Conservation (phyloP, 208 protist genomes). For the Acanthamoeba divionensis region DNA sequence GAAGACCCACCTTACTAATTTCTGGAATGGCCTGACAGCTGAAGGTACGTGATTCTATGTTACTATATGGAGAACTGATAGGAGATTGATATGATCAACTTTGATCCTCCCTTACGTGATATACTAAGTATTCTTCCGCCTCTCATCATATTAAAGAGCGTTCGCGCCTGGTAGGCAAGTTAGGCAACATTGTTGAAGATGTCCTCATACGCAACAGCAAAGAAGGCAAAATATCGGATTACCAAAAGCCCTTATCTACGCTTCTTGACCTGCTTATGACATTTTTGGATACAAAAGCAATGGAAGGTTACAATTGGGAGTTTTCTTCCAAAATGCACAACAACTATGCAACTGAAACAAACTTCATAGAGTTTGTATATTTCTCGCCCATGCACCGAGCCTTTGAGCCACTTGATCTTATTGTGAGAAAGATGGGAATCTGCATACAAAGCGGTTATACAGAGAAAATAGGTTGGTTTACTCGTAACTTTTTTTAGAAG, state of each 20-base stretch:
- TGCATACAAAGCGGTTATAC: slow-evolving; percentile 38
- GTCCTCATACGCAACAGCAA: slow-evolving; percentile 6
- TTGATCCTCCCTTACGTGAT: too few relatives aligned
- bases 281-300: neutral
- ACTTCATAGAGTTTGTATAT: slow-evolving; percentile 54
- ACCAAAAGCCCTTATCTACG: neutral
- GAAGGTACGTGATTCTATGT: neutral
- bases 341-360: neutral
- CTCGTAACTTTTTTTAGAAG: neutral
- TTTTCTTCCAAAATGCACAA: neutral
- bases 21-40: slow-evolving; percentile 30
- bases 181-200: slow-evolving; percentile 35
- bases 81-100: too few relatives aligned
- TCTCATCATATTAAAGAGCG: neutral
- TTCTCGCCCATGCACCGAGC: slow-evolving; percentile 50
- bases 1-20: slow-evolving; percentile 16
- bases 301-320: neutral
- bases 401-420: slow-evolving; percentile 29
- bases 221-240: slow-evolving; percentile 17
- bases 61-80: too few relatives aligned
- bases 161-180: neutral
- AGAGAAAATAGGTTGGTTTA: slow-evolving; percentile 16
- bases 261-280: neutral
- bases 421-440: neutral
- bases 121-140: too few relatives aligned